phyloP scores from a whole-genome alignment of 176 grass and related monocot genomes.

The Tuctoria greenei region DNA sequence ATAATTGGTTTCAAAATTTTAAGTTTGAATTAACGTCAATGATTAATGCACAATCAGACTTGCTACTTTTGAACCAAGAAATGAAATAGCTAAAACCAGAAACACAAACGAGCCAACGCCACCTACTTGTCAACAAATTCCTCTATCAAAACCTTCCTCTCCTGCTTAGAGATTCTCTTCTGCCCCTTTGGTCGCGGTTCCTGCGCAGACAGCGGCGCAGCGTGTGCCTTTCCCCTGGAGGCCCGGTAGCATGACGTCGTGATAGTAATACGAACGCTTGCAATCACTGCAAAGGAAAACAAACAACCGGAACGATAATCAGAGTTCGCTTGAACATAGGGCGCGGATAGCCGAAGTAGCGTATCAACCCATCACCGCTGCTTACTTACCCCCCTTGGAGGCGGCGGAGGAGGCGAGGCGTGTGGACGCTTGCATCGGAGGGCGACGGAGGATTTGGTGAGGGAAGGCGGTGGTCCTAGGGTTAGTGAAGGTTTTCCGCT shows the following conservation, averaged over 20 bases:
- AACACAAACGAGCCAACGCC: neutral
- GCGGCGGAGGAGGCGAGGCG: conserved; percentile 47
- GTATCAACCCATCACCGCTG: neutral
- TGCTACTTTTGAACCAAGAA: neutral
- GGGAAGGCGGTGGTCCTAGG: neutral
- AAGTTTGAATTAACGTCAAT: conserved; percentile 8
- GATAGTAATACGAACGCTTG: conserved; percentile 39
- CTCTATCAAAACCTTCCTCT: conserved; percentile 42
- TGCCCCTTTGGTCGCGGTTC: conserved; percentile 31
- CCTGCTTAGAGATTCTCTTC: conserved; percentile 43
- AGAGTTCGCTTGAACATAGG: neutral
- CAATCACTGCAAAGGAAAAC: conserved; percentile 35
- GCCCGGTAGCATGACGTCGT: conserved; percentile 35
- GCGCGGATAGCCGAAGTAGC: neutral
- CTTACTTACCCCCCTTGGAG: conserved; percentile 54
- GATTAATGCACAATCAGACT: conserved; percentile 1
- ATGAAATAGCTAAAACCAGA: neutral
- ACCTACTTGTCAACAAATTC: conserved; percentile 64
- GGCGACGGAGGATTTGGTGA: neutral
- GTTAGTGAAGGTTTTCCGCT: conserved; percentile 13
- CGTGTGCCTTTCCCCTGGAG: conserved; percentile 53
- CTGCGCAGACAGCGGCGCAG: conserved; percentile 47
- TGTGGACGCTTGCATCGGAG: conserved; percentile 57
- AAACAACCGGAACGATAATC: neutral
- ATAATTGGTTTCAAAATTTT: neutral